Evolutionary conservation across 2,329 filamentous ascomycete species (phyloP), one percentile per base, ranked within the genome.

Genomic region (Nemania sp.): DNA sequence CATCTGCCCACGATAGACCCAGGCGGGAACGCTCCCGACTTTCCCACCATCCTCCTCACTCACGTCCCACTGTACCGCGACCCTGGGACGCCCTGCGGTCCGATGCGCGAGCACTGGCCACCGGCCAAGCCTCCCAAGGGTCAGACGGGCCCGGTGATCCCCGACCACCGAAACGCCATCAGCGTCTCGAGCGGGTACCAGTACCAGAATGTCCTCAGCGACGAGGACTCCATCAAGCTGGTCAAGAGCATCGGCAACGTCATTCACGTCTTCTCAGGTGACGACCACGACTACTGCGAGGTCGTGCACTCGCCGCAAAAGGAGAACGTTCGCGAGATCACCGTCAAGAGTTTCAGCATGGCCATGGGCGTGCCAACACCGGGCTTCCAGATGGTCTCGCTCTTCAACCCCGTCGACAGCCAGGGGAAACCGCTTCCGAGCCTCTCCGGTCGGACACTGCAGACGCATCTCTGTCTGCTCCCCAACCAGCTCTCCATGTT

Each of bases 281-380:
- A 99, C 69, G 95, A 99, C 72, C 95, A 99, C 78, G 95, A 99
- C 78, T 97, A 98, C 78, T 99, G 95, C 77, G 93, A 97, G 71
- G 79, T 98, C 6, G 82, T 88, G 0, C 95, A 99, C 75, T 86
- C 87, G 2, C 82, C 85, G 17, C 86, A 88, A 60, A 87, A 87
- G 64, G 83, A 82, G 35, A 84, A 82, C 25, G 85, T 89, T 34
- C 81, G 80, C 50, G 95, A 99, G 74, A 96, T 97, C 65, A 99
- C 95, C 0, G 92, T 98, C 69, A 99, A 99, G 78, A 93, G 90
- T 71, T 87, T 96, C 67, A 96, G 89, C 71, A 97, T 94, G 92
- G 92, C 92, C 17, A 98, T 98, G 95, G 93, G 95, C 9, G 90
- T 99, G 1, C 85, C 91, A 0, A 88, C 84, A 5, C 95, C 95